Conservation (phyloP, 1,284 basidiomycete species). For the Peniophora sp. region DNA sequence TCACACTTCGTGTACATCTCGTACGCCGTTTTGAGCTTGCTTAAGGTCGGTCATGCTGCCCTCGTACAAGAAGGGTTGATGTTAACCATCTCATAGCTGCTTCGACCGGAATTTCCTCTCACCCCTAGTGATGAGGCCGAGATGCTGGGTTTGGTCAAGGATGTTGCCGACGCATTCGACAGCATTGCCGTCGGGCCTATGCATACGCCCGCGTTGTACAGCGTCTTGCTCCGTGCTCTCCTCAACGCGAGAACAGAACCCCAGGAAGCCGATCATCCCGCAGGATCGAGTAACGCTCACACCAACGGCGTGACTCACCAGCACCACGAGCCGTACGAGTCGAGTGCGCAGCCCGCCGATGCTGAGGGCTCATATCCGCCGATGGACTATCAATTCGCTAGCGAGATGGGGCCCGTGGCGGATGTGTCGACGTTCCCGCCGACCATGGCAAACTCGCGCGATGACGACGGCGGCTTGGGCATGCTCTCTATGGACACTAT, state of each 20-base stretch:
- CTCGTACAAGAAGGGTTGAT: neutral
- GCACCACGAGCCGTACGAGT: neutral
- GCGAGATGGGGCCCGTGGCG: conserved; percentile 74
- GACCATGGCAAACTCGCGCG: conserved; percentile 56
- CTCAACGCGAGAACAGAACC: conserved; percentile 52
- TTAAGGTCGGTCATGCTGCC: conserved; percentile 58
- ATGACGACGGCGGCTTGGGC: conserved; percentile 36
- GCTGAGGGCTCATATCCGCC: conserved; percentile 13
- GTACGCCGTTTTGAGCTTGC: conserved; percentile 79
- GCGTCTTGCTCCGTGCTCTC: conserved; percentile 77
- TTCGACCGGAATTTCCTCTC: conserved; percentile 73
- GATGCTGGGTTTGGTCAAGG: conserved; percentile 66
- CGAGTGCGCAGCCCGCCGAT: conserved; percentile 1
- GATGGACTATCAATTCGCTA: conserved; percentile 58
- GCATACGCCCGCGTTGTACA: conserved; percentile 85
- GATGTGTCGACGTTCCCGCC: conserved; percentile 78
- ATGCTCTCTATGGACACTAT: conserved; percentile 75
- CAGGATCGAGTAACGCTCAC: conserved; percentile 1
- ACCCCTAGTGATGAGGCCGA: conserved; percentile 70
- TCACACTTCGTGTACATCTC: conserved; percentile 88
- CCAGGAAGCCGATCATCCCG: conserved; percentile 7
- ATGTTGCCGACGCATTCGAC: conserved; percentile 77
- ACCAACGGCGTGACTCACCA: neutral
- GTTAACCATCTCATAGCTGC: conserved; percentile 39
- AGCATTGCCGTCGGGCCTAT: conserved; percentile 63